Percentiles rank a stretch among this genome's conserved stretches.
phyloP scores from a whole-genome alignment of 2,329 filamentous ascomycete species.

The Verruconis gallopava region DNA sequence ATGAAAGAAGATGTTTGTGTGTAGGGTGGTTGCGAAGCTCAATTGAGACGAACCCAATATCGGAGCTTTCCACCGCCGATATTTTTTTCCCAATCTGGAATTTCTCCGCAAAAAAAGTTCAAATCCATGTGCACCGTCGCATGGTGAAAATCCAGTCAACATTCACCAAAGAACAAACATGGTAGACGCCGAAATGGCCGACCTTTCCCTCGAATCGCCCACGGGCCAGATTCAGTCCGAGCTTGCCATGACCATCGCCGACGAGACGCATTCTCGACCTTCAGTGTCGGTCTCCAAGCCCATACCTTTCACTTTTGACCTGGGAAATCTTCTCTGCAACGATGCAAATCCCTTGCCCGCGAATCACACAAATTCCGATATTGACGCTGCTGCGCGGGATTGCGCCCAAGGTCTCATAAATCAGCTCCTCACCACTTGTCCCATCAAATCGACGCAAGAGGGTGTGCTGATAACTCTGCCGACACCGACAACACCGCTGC shows the following conservation, averaged over 20 bases:
- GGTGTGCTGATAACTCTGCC: constrained; percentile 75
- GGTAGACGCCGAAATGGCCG: constrained; percentile 8
- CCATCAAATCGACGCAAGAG: constrained; percentile 53
- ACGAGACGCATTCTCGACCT: neutral
- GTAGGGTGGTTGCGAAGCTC: too few species aligned
- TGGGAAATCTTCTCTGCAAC: constrained; percentile 71
- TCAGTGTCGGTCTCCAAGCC: constrained; percentile 46
- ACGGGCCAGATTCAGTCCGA: constrained; percentile 1
- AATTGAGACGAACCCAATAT: too few species aligned
- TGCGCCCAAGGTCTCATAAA: constrained; percentile 87
- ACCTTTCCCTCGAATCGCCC: constrained; percentile 7
- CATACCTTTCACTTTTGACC: constrained; percentile 84
- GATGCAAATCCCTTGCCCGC: constrained; percentile 72
- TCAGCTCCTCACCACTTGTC: constrained; percentile 81
- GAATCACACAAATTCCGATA: constrained; percentile 48
- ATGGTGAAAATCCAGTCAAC: too few species aligned
- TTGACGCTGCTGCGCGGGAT: constrained; percentile 67
- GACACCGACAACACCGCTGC: constrained; percentile 53
- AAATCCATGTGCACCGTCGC: too few species aligned
- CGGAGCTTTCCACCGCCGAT: too few species aligned
- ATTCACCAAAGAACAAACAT: too few species aligned
- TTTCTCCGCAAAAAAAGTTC: neutral
- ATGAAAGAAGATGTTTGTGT: too few species aligned
- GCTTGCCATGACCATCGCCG: neutral
- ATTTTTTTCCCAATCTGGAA: neutral